Conservation (phyloP, 257 asterid species). For the Solanum clarkiae region DNA sequence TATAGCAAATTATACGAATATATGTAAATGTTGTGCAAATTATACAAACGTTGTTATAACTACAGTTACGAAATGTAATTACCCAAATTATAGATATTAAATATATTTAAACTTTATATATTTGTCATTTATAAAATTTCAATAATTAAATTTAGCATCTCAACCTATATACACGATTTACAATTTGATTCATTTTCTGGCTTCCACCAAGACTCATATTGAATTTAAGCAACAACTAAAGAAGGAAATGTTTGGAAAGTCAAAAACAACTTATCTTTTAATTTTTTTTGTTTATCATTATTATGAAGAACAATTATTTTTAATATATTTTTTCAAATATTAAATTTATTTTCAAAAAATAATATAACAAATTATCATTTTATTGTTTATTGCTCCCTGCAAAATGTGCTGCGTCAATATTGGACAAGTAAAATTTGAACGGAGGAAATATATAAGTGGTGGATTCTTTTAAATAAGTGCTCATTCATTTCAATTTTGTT, state of each 20-base stretch:
- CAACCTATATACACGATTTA: neutral
- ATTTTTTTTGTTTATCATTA: neutral
- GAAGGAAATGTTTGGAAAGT: neutral
- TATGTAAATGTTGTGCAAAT: too few species aligned
- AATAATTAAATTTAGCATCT: neutral
- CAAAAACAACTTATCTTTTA: neutral
- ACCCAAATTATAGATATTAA: too few species aligned
- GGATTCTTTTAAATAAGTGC: neutral
- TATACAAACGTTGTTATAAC: too few species aligned
- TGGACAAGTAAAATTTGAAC: neutral
- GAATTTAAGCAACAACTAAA: too few species aligned
- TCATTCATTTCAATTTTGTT: neutral
- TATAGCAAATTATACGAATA: too few species aligned
- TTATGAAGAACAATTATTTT: neutral
- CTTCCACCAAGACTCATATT: neutral
- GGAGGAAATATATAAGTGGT: neutral
- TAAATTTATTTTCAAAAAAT: neutral
- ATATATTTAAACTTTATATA: too few species aligned
- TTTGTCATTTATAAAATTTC: too few species aligned
- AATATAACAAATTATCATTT: neutral
- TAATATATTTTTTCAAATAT: neutral
- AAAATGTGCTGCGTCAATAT: fast-evolving
- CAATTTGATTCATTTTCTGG: neutral
- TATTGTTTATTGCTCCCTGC: neutral
- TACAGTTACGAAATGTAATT: too few species aligned